Base-by-base conservation (phyloP, 768 basidiomycete genomes). In the Podaxis carcinomalis region DNA sequence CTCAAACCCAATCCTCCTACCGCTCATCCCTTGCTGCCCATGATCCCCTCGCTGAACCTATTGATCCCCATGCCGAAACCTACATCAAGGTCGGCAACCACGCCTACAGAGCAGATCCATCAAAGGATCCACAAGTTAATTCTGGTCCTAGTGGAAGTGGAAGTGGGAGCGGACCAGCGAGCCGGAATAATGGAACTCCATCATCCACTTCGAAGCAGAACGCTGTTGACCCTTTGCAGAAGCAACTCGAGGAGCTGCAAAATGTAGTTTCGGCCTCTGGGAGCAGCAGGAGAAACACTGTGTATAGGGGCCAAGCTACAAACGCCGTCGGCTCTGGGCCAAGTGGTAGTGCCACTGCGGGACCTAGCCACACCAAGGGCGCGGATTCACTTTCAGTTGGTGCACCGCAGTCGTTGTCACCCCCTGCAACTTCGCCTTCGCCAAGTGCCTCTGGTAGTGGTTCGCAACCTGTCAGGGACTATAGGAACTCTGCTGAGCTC, bases 31-130 rank as follows among this genome's bases (percentile, higher is more conserved):
- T 36, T 13, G 5, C 50, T 27, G 50, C 50, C 9, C 21, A 42
- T 40, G 57, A 59, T 40, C 36, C 57, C 27, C 73, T 78, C 23
- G 80, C 80, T 9, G 87, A 88, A 64, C 77, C 85, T 0, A 81
- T 88, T 37, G 87, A 86, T 66, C 87, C 87, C 5, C 83, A 74
- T 3, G 80, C 85, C 10, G 80, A 86, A 64, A 87, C 83, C 3
- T 90, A 80, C 69, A 85, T 92, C 69, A 87, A 83, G 69, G 83
- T 92, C 19, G 92, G 90, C 1, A 74, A 77, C 35, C 82, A 83
- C 53, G 78, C 87, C 1, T 92, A 88, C 71, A 81, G 78, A 49
- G 89, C 88, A 7, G 87, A 91, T 70, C 79, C 82, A 16, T 76
- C 69, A 51, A 82, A 78, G 65, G 87, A 90, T 65, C 89, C 89